These are phyloP conservation scores for Agrostemma githago DNA, from an alignment of 148 eudicot species.

Conservation along the genomic window DNA sequence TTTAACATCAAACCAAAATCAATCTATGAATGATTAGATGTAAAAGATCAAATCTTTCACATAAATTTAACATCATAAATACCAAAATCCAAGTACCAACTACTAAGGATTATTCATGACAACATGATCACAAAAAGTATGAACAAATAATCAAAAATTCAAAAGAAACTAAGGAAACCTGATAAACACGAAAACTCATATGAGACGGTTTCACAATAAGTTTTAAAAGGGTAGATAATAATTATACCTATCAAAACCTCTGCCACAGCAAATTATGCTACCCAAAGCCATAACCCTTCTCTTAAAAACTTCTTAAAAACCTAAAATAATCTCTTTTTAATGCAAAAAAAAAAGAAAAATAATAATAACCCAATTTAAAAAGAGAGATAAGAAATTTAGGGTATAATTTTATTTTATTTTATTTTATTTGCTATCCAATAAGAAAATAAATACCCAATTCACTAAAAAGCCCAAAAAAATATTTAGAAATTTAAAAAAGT, in stretches of 20 bases:
- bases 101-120: neutral
- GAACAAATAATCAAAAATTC: constrained; percentile 6
- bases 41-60: neutral
- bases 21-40: neutral
- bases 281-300: constrained; percentile 19
- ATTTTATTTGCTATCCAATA: neutral
- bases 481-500: neutral
- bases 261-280: constrained; percentile 28
- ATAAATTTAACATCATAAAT: constrained; percentile 5
- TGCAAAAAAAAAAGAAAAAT: neutral
- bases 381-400: neutral
- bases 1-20: neutral
- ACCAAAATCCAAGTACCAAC: constrained; percentile 2
- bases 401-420: neutral
- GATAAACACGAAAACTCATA: neutral
- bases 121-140: neutral
- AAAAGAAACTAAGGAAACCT: neutral
- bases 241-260: constrained; percentile 31
- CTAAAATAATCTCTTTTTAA: neutral
- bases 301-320: too few species aligned
- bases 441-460: constrained; percentile 10
- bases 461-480: constrained; percentile 4
- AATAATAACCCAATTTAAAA: neutral
- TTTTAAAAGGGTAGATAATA: neutral
- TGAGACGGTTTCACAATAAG: too few species aligned